Conservation (phyloP, 169 alveolate species). For the Perkinsus chesapeaki region DNA sequence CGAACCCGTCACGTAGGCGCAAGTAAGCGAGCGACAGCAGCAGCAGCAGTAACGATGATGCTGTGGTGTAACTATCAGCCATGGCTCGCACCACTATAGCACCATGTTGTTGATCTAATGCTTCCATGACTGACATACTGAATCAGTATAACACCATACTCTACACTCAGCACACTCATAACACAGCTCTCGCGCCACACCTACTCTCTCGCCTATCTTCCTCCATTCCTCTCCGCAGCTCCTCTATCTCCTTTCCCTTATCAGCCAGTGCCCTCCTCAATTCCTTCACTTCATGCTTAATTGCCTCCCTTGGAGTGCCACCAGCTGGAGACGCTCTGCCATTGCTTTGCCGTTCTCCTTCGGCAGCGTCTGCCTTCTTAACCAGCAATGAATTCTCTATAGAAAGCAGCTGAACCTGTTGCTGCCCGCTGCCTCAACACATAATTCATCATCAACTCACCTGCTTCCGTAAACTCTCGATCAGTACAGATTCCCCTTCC, state of each 20-base stretch:
- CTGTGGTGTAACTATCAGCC: no score
- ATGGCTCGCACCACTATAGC: no score
- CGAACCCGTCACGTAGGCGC: no score
- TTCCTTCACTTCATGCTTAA: neutral
- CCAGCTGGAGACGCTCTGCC: neutral
- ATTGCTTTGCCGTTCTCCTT: neutral
- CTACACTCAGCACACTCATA: neutral
- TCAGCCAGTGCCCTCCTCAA: neutral
- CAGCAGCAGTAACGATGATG: no score
- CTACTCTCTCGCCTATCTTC: neutral
- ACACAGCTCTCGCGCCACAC: neutral
- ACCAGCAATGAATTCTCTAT: neutral
- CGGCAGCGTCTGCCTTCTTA: neutral
- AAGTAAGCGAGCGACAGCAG: no score
- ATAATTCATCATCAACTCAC: neutral
- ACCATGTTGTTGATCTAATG: no score
- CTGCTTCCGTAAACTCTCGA: neutral
- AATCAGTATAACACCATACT: no score
- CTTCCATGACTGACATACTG: no score
- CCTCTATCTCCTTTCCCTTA: neutral
- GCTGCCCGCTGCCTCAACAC: neutral
- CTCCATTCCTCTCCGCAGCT: neutral
- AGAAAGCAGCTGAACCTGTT: neutral
- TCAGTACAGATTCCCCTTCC: neutral
- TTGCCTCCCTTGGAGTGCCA: neutral